Percentiles rank a stretch among this genome's conserved stretches.
phyloP scores from a whole-genome alignment of 2,329 filamentous ascomycete species.

The Xylariales sp. region DNA sequence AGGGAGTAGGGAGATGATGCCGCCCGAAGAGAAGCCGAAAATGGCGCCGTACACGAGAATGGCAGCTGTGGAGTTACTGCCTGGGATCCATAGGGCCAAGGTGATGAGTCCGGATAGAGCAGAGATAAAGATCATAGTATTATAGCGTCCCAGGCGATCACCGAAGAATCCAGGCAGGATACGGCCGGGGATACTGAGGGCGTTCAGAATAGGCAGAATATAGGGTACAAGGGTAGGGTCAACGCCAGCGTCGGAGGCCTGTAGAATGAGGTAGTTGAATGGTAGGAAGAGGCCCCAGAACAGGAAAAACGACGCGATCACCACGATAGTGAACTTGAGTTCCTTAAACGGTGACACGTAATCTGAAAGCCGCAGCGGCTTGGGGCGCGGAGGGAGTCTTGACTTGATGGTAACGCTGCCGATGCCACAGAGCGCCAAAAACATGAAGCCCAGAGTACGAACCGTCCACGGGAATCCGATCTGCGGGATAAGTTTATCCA shows the following conservation, averaged over 20 bases:
- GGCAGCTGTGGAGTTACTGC: conserved; percentile 50
- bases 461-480: conserved; percentile 56
- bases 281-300: conserved; percentile 33
- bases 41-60: conserved; percentile 70
- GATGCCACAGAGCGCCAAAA: conserved; percentile 50
- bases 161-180: conserved; percentile 62
- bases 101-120: conserved; percentile 20
- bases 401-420: conserved; percentile 50
- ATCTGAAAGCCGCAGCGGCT: conserved; percentile 58
- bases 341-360: conserved; percentile 62
- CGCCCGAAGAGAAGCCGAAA: conserved; percentile 74
- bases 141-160: conserved; percentile 54
- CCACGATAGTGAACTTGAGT: conserved; percentile 19
- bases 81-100: conserved; percentile 25
- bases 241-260: conserved; percentile 21
- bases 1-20: conserved; percentile 70
- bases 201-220: conserved; percentile 32
- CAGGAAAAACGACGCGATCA: conserved; percentile 26
- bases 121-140: conserved; percentile 47
- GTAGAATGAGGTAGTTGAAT: conserved; percentile 30
- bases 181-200: conserved; percentile 53
- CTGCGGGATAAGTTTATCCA: conserved; percentile 58
- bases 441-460: conserved; percentile 52
- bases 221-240: conserved; percentile 20
- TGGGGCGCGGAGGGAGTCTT: conserved; percentile 51